phyloP scores from a whole-genome alignment of 83 land plant species.

The Picea mariana region DNA sequence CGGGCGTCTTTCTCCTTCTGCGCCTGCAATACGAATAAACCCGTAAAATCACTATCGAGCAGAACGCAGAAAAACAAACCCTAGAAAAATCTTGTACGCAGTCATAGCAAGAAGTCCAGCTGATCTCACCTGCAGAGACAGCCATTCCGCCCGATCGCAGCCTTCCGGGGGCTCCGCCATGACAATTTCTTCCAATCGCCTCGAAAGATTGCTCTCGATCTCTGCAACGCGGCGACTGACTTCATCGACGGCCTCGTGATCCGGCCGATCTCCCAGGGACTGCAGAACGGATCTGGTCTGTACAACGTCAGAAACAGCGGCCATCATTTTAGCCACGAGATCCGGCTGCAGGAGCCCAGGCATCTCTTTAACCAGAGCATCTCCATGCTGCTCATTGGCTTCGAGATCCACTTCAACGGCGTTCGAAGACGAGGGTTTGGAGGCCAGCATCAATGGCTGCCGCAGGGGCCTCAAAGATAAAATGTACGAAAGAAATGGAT shows the following conservation, averaged over 20 bases:
- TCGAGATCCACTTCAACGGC: constrained; percentile 9
- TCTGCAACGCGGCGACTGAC: constrained; percentile 49
- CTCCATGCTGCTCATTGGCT: background rate
- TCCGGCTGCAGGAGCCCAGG: constrained; percentile 43
- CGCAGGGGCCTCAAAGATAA: background rate
- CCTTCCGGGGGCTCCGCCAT: constrained; percentile 20
- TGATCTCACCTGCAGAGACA: constrained; percentile 17
- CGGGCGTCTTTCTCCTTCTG: constrained; percentile 53
- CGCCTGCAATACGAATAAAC: background rate
- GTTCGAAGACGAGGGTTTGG: constrained; percentile 7
- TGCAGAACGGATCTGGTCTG: constrained; percentile 60
- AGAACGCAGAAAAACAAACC: too few species aligned
- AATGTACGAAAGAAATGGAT: constrained; percentile 9
- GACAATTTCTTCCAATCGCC: constrained; percentile 43
- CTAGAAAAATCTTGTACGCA: too few species aligned
- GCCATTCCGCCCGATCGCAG: constrained; percentile 24
- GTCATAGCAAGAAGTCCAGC: too few species aligned
- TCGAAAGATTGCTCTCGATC: constrained; percentile 38
- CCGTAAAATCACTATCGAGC: too few species aligned
- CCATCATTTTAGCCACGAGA: constrained; percentile 44
- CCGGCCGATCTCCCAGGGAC: constrained; percentile 76
- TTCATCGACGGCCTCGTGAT: constrained; percentile 70
- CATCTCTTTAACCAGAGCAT: constrained; percentile 25
- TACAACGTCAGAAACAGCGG: constrained; percentile 55
- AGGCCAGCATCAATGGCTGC: constrained; percentile 7